Conservation (phyloP, 2,329 filamentous ascomycete species). For the Cyanodermella asteris region DNA sequence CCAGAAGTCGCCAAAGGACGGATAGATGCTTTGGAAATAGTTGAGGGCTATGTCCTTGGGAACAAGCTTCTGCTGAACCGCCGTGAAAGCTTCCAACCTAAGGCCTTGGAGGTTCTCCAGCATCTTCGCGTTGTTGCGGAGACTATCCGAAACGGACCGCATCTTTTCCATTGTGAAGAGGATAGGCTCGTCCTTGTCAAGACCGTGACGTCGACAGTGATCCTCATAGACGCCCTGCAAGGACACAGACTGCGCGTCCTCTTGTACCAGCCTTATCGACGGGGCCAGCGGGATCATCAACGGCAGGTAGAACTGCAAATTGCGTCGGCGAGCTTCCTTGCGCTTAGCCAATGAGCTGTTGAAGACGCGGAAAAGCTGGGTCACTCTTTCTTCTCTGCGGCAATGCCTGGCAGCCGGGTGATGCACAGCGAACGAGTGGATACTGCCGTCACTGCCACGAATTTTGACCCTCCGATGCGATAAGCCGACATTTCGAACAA, state of each 20-base stretch:
- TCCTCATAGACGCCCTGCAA: conserved; percentile 93
- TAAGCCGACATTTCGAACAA: conserved; percentile 73
- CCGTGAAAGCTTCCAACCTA: conserved; percentile 75
- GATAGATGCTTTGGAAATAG: conserved; percentile 76
- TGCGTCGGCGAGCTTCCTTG: conserved; percentile 83
- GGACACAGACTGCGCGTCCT: conserved; percentile 84
- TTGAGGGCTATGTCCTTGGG: conserved; percentile 61
- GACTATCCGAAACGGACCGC: conserved; percentile 49
- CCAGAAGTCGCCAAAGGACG: conserved; percentile 87
- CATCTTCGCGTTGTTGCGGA: conserved; percentile 35
- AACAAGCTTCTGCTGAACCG: conserved; percentile 87
- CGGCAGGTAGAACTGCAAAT: conserved; percentile 87
- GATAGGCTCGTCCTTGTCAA: conserved; percentile 87
- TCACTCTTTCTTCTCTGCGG: conserved; percentile 76
- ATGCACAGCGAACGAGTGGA: conserved; percentile 93
- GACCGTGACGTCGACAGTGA: conserved; percentile 65
- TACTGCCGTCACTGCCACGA: conserved; percentile 85
- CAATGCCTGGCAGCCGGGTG: conserved; percentile 86
- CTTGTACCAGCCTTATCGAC: conserved; percentile 84
- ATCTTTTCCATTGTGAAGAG: conserved; percentile 92
- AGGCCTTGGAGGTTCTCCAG: conserved; percentile 49
- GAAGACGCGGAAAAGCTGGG: conserved; percentile 93
- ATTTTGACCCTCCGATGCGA: conserved; percentile 90
- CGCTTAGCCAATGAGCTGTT: conserved; percentile 79
- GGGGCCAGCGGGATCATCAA: conserved; percentile 90